Percentiles rank a stretch among this genome's conserved stretches.
Conservation (phyloP, 2,329 filamentous ascomycete species). For the Venturia pyrina region DNA sequence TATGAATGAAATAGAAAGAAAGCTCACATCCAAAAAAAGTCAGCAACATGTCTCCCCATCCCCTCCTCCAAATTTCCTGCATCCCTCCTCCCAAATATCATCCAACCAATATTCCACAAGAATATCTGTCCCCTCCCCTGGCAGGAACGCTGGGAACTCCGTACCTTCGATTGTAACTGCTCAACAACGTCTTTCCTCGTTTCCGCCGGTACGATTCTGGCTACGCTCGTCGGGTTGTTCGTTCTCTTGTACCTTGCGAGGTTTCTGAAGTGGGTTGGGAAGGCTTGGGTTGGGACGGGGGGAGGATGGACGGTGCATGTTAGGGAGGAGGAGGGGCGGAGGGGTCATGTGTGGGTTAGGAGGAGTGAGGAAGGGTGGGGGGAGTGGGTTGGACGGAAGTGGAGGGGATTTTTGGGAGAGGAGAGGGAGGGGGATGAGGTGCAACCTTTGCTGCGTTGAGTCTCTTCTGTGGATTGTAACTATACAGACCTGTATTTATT, state of each 20-base stretch:
- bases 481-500: too few species aligned
- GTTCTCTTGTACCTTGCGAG: not conserved
- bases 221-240: not conserved
- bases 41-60: conserved; percentile 12
- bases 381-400: not conserved
- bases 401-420: not conserved
- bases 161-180: conserved; percentile 12
- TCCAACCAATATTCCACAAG: conserved; percentile 4
- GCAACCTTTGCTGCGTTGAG: conserved; percentile 1
- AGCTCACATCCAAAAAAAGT: not conserved
- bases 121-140: conserved; percentile 13
- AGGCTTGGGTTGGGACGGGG: not conserved
- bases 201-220: not conserved
- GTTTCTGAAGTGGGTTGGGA: not conserved
- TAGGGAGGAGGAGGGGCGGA: not conserved
- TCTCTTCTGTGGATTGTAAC: not conserved
- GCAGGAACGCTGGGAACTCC: conserved; percentile 12
- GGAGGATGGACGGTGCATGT: not conserved
- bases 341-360: not conserved
- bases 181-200: conserved; percentile 11
- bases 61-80: not conserved
- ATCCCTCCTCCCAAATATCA: conserved; percentile 2
- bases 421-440: not conserved
- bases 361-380: not conserved
- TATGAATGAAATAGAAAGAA: too few species aligned